phyloP scores from a whole-genome alignment of 768 basidiomycete species.

The Lactarius psammicola region DNA sequence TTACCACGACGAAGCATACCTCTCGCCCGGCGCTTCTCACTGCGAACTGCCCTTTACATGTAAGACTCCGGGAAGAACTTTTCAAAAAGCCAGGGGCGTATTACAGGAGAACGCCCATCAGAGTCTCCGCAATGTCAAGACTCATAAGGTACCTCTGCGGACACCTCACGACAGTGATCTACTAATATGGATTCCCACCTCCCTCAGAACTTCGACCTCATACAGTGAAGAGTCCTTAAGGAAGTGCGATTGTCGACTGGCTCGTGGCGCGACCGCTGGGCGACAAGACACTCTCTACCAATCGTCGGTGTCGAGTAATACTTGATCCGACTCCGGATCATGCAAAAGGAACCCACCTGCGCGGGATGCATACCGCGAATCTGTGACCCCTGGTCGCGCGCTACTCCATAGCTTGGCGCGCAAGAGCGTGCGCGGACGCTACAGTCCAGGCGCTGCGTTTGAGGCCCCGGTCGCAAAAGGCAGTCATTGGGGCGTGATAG shows the following conservation, averaged over 20 bases:
- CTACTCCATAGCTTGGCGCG: constrained; percentile 67
- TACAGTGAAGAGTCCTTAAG: constrained; percentile 23
- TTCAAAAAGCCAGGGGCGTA: constrained; percentile 39
- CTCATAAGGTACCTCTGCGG: constrained; percentile 37
- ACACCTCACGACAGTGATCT: constrained; percentile 39
- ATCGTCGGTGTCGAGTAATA: constrained; percentile 47
- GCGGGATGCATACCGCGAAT: constrained; percentile 35
- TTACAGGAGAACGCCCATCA: constrained; percentile 52
- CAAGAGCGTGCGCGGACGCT: constrained; percentile 57
- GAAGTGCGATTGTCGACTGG: constrained; percentile 25
- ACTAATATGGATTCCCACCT: constrained; percentile 28
- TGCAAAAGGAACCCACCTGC: constrained; percentile 38
- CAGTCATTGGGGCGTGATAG: no score
- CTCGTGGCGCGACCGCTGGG: constrained; percentile 49
- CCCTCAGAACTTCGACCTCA: background rate
- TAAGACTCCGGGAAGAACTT: constrained; percentile 57
- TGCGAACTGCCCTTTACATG: constrained; percentile 29
- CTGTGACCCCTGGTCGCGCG: constrained; percentile 39
- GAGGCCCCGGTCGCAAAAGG: constrained; percentile 71
- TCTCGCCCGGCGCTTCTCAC: constrained; percentile 33
- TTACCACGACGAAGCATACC: constrained; percentile 18
- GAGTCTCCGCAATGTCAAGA: constrained; percentile 43
- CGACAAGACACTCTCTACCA: constrained; percentile 78
- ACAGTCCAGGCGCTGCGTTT: constrained; percentile 49
- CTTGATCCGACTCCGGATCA: constrained; percentile 33